Conservation (phyloP, 2,329 filamentous ascomycete genomes). For the Gnomoniopsis smithogilvyi region DNA sequence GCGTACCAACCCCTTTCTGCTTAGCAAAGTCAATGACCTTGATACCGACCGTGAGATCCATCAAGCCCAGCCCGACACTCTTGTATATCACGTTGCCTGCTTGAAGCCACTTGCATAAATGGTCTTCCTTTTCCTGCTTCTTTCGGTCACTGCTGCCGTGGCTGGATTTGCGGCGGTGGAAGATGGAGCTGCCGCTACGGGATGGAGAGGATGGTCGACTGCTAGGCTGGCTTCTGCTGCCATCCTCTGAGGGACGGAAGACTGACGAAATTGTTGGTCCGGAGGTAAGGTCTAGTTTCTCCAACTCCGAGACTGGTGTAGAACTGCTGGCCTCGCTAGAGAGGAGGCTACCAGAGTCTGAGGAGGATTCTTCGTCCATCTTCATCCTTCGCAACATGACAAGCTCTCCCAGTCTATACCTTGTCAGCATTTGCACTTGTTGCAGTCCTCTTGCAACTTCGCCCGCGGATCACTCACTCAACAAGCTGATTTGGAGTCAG, state of each 20-base stretch:
- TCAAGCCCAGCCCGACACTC: slow-evolving; percentile 63
- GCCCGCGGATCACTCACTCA: slow-evolving; percentile 50
- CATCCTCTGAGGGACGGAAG: slow-evolving; percentile 24
- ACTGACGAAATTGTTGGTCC: slow-evolving; percentile 37
- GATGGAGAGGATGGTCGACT: slow-evolving; percentile 7
- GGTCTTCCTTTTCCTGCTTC: slow-evolving; percentile 45
- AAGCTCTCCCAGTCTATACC: slow-evolving; percentile 68
- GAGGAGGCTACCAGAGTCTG: slow-evolving; percentile 12
- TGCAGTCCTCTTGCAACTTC: neutral
- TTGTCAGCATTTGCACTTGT: neutral
- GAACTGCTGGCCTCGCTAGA: slow-evolving; percentile 20
- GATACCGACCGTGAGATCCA: slow-evolving; percentile 62
- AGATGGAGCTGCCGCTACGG: slow-evolving; percentile 25
- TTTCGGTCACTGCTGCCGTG: slow-evolving; percentile 23
- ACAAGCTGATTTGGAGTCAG: slow-evolving; percentile 74
- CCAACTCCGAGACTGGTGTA: slow-evolving; percentile 34
- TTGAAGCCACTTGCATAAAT: slow-evolving; percentile 53
- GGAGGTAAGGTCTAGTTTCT: slow-evolving; percentile 28
- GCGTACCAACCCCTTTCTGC: slow-evolving; percentile 51
- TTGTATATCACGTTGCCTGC: slow-evolving; percentile 67
- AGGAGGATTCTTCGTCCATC: slow-evolving; percentile 35
- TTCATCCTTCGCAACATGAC: slow-evolving; percentile 54
- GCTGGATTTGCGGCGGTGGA: slow-evolving; percentile 30
- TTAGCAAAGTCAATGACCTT: slow-evolving; percentile 55
- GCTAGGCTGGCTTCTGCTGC: slow-evolving; percentile 4